These are phyloP conservation scores for Saturnispora ahearnii DNA, from an alignment of 805 yeast genomes.

Conservation along the genomic window DNA sequence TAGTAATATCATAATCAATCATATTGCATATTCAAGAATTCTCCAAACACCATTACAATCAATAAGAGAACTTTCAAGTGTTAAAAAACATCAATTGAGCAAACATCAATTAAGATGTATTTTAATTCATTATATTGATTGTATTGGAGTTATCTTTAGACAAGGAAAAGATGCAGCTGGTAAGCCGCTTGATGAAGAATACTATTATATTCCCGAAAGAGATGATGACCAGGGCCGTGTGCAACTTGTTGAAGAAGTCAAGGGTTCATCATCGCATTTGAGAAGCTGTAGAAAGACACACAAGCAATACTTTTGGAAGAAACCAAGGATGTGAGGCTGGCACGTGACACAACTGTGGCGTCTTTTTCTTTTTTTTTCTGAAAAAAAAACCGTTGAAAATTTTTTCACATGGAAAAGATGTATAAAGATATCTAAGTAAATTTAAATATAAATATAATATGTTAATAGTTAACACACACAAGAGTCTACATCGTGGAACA, in stretches of 20 bases:
- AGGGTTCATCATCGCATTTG: constrained; percentile 66
- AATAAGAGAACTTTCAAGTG: constrained; percentile 49
- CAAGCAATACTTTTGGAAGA: constrained; percentile 77
- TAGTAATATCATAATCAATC: constrained; percentile 64
- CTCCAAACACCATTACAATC: constrained; percentile 80
- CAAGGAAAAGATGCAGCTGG: constrained; percentile 96
- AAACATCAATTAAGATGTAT: constrained; percentile 38
- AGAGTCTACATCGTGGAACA: no score
- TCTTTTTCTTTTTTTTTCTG: neutral
- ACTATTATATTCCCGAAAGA: constrained; percentile 78
- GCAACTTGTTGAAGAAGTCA: constrained; percentile 58
- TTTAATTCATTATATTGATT: constrained; percentile 35
- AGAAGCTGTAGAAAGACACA: constrained; percentile 90
- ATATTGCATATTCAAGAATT: constrained; percentile 81
- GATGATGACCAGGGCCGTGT: constrained; percentile 69
- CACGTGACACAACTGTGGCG: neutral
- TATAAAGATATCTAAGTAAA: no score
- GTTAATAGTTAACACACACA: no score
- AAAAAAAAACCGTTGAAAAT: no score
- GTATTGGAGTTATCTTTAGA: constrained; percentile 84
- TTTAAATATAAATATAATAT: no score
- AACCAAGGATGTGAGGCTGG: constrained; percentile 29
- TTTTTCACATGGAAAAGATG: neutral
- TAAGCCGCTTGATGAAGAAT: constrained; percentile 86
- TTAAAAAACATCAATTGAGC: constrained; percentile 39